Base-by-base conservation (phyloP, 768 basidiomycete genomes). In the Lactarius hatsudake region DNA sequence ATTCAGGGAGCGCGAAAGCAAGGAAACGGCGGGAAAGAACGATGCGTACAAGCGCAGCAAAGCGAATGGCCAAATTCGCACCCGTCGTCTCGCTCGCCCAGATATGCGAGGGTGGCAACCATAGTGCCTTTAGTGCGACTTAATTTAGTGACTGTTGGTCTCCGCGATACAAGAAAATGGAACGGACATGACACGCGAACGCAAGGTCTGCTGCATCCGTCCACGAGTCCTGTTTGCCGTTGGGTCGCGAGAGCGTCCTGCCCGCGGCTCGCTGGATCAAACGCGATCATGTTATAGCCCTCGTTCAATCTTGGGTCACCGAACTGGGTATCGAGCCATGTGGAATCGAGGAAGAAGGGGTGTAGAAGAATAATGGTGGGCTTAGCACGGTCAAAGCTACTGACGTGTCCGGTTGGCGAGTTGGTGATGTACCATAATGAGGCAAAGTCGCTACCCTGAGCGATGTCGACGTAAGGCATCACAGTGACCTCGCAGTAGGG, bases 141-240 rank as follows among this genome's bases (percentile, higher is more conserved):
- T 13, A 17, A 26, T 48, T 66, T n/a, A 59, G 62, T 7, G 30
- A 34, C 23, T 5, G 17, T 17, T 18, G 12, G 48, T 12, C 30
- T 45, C 15, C 36, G 54, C 10, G 55, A 34, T 34, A 17, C 36
- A 23, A n/a, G 34, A 48, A 26, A 17, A 55, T 3, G 26, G 5
- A 36, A 65, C 72, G 45, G 56, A 72, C 72, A 58, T 66, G 58
- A 48, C 65, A 69, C 26, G 71, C 72, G 26, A 73, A 67, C 20
- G 74, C 74, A 23, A 75, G 43, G 59, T 76, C 74, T 18, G 74
- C 74, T 15, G 74, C 75, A 62, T 75, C 71, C 48, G 74, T 71
- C 71, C 75, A 75, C 1, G 72, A 48, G 55, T 75, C 74, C 40
- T 73, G 73, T 43, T 57, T 67, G n/a, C 69, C 73, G 59, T 65